phyloP scores from a whole-genome alignment of 352 stramenopile genomes.

The Pythium rishiriense region DNA sequence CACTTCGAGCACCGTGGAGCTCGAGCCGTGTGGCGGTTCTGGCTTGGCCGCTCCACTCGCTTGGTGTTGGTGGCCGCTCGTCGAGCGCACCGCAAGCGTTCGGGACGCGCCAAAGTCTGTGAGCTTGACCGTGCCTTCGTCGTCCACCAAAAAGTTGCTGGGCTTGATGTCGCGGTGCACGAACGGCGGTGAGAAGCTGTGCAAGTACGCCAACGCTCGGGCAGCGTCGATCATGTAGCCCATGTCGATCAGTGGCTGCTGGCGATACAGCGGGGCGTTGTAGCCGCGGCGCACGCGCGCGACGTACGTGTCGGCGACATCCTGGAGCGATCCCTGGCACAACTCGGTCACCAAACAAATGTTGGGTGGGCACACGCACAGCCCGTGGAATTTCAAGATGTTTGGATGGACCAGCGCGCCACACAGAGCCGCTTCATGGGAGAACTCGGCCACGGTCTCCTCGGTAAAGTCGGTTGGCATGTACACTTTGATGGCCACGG shows the following conservation, averaged over 20 bases:
- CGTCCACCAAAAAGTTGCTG: too few species aligned
- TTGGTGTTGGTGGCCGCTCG: too few species aligned
- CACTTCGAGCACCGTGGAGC: too few species aligned
- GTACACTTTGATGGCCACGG: conserved; percentile 61
- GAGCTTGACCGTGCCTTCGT: too few species aligned
- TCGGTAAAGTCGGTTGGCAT: conserved; percentile 42
- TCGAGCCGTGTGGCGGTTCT: too few species aligned
- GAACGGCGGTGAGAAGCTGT: conserved; percentile 43
- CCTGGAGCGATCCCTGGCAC: conserved; percentile 42
- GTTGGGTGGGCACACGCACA: conserved; percentile 48
- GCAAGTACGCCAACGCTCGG: conserved; percentile 44
- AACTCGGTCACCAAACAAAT: conserved; percentile 57
- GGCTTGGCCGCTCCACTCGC: too few species aligned
- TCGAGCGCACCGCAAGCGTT: too few species aligned
- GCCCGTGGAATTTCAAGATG: conserved; percentile 46
- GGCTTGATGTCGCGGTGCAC: too few species aligned
- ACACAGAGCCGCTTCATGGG: conserved; percentile 44
- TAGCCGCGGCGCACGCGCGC: not conserved
- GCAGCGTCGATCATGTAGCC: conserved; percentile 47
- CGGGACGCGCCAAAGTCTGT: too few species aligned
- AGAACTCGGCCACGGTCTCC: conserved; percentile 40
- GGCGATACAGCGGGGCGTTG: conserved; percentile 6
- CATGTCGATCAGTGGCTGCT: conserved; percentile 36
- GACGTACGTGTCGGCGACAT: conserved; percentile 11
- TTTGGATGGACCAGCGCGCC: conserved; percentile 43